These are phyloP conservation scores for Talaromyces albobiverticillius DNA, from an alignment of 2,329 filamentous ascomycete genomes.

Conservation along the genomic window DNA sequence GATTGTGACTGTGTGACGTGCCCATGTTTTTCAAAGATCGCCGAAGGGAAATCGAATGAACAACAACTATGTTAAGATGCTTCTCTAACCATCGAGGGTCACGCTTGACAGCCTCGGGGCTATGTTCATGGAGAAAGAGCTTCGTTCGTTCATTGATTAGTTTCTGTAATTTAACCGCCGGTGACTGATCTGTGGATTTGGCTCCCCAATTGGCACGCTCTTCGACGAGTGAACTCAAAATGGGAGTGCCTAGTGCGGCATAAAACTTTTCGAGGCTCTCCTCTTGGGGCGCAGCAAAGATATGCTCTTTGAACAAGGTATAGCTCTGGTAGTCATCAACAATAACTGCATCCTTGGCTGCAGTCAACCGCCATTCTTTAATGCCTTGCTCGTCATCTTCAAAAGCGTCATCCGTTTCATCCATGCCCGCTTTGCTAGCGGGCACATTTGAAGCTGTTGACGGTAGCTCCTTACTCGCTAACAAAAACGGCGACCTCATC, in stretches of 20 bases:
- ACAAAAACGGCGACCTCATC: conserved; percentile 70
- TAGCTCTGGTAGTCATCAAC: conserved; percentile 88
- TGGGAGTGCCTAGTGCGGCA: conserved; percentile 70
- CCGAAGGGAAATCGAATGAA: conserved; percentile 73
- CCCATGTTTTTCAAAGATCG: conserved; percentile 70
- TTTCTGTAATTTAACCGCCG: conserved; percentile 68
- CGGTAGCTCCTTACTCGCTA: conserved; percentile 75
- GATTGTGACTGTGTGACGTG: conserved; percentile 65
- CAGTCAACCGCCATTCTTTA: conserved; percentile 74
- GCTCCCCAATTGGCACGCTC: conserved; percentile 72
- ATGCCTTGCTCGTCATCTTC: conserved; percentile 63
- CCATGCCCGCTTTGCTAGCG: conserved; percentile 18
- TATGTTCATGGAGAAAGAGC: conserved; percentile 84
- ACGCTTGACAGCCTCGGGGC: conserved; percentile 74
- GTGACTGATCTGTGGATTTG: conserved; percentile 62
- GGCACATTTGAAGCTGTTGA: conserved; percentile 21
- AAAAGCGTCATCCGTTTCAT: conserved; percentile 46
- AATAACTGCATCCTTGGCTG: conserved; percentile 70
- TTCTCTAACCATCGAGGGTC: conserved; percentile 89
- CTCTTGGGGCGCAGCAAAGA: conserved; percentile 87
- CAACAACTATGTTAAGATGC: conserved; percentile 73
- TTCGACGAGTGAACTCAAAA: conserved; percentile 73
- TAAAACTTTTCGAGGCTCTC: conserved; percentile 85
- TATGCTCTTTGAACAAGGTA: conserved; percentile 77
- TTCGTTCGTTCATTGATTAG: conserved; percentile 84